A percentile compares a stretch with the other conserved stretches of the same genome.
Conservation (phyloP, 768 basidiomycete species). For the Kwoniella dendrophila region DNA sequence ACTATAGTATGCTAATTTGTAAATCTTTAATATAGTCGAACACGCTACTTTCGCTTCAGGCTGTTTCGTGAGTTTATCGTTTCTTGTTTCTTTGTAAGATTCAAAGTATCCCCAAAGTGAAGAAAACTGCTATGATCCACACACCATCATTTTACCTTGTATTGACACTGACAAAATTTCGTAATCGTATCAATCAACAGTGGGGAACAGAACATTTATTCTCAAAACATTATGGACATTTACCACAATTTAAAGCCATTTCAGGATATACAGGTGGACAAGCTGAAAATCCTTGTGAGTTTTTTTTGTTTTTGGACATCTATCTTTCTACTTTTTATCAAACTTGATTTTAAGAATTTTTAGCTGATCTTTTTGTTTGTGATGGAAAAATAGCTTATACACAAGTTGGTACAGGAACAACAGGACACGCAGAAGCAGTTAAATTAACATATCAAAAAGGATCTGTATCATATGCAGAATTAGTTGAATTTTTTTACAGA, state of each 20-base stretch:
- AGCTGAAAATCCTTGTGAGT: slow-evolving; percentile 43
- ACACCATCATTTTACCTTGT: not conserved
- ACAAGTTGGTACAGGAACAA: slow-evolving; percentile 75
- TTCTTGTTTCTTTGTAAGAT: too few species aligned
- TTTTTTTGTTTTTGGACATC: not conserved
- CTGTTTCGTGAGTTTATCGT: slow-evolving; percentile 55
- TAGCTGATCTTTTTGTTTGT: too few species aligned
- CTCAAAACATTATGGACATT: slow-evolving; percentile 49
- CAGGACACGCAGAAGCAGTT: slow-evolving; percentile 86
- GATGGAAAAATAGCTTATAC: slow-evolving; percentile 66
- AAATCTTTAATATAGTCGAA: slow-evolving; percentile 36
- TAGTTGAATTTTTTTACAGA: slow-evolving; percentile 95
- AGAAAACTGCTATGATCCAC: too few species aligned
- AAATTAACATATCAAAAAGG: slow-evolving; percentile 82
- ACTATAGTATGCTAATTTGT: slow-evolving; percentile 1
- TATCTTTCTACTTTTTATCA: not conserved
- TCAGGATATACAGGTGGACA: slow-evolving; percentile 55
- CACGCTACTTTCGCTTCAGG: slow-evolving; percentile 55
- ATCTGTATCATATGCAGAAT: slow-evolving; percentile 75
- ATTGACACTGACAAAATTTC: not conserved
- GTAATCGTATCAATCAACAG: slow-evolving; percentile 25
- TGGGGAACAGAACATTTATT: slow-evolving; percentile 56
- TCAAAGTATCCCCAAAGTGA: too few species aligned
- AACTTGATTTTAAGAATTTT: too few species aligned
- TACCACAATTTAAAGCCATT: slow-evolving; percentile 51